Conservation (phyloP, 129 eudicot species). For the Oenanthe sinensis region DNA sequence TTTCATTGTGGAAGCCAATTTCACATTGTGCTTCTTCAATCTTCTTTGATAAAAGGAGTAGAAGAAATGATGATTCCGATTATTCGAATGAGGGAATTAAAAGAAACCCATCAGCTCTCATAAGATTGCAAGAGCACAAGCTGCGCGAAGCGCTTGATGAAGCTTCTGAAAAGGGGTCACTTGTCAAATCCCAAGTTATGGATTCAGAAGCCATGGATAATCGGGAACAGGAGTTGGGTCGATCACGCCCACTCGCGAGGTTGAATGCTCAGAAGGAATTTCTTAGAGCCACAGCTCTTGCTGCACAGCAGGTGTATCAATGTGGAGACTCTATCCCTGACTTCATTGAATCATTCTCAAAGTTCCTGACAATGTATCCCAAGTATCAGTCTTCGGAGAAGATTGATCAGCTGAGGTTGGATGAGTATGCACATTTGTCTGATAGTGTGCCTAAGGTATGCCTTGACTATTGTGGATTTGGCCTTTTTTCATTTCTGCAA, state of each 20-base stretch:
- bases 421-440: constrained; percentile 41
- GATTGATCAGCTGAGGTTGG: constrained; percentile 39
- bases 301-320: constrained; percentile 33
- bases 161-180: constrained; percentile 70
- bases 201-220: constrained; percentile 31
- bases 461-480: constrained; percentile 58
- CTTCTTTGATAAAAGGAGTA: constrained; percentile 37
- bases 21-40: constrained; percentile 49
- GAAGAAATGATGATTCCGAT: constrained; percentile 30
- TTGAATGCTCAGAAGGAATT: constrained; percentile 48
- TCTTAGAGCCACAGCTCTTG: constrained; percentile 41
- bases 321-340: constrained; percentile 32
- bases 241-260: constrained; percentile 50
- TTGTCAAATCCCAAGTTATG: constrained; percentile 37
- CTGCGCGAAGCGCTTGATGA: constrained; percentile 63
- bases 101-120: constrained; percentile 40
- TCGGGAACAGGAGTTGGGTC: constrained; percentile 37
- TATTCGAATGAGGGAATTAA: constrained; percentile 16
- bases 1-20: constrained; percentile 73
- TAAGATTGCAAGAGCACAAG: constrained; percentile 45
- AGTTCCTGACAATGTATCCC: constrained; percentile 48
- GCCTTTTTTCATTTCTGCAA: constrained; percentile 51
- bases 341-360: constrained; percentile 28
- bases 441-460: constrained; percentile 49
- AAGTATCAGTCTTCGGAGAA: constrained; percentile 43